Evolutionary conservation across 2,329 filamentous ascomycete genomes (phyloP), one percentile per base, ranked within the genome.

Genomic region (Pseudogymnoascus sp.): DNA sequence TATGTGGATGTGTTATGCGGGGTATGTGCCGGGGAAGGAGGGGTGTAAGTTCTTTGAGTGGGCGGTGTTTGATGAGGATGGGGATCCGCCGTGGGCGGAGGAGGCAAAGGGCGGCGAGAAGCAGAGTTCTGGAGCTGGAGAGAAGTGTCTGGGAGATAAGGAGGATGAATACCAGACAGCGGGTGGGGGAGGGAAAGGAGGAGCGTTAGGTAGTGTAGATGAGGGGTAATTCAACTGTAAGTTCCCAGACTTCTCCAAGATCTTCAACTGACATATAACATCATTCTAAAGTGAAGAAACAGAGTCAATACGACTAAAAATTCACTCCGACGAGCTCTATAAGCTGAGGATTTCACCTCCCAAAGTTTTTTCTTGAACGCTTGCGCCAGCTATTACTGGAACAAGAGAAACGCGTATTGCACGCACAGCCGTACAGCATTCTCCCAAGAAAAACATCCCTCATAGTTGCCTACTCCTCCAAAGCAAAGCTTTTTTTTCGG

Each of bases 1-100:
- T 72, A 94, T 95, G 75, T 96, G 92, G 91, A 94, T 93, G 89
- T 97, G 94, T 70, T 85, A 96, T 75, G 85, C 85, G 0, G 85
- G 87, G 5, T 90, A 87, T 69, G 81, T 86, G 2, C 87, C 88
- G 0, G 88, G 84, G 55, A 87, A 81, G 75, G 76, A 85, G 39
- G 85, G 83, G 4, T 96, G 92, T 70, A 78, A 82, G 0, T 94
- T 88, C 70, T 96, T 96, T 68, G 81, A 89, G 65, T 96, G 92
- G 92, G 91, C 89, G 0, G 83, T 87, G 61, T 95, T 96, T 74
- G 87, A 93, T 68, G 86, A 95, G 36, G 88, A 97, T 72, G 93
- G 93, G 1, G 85, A 90, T 67, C 92, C 92, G 0, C 77, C 85
- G 1, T 90, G 87, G 85, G 68, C 68, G 23, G 36, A 64, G 30